phyloP scores from a whole-genome alignment of 768 basidiomycete species.

The Russula olivacea region DNA sequence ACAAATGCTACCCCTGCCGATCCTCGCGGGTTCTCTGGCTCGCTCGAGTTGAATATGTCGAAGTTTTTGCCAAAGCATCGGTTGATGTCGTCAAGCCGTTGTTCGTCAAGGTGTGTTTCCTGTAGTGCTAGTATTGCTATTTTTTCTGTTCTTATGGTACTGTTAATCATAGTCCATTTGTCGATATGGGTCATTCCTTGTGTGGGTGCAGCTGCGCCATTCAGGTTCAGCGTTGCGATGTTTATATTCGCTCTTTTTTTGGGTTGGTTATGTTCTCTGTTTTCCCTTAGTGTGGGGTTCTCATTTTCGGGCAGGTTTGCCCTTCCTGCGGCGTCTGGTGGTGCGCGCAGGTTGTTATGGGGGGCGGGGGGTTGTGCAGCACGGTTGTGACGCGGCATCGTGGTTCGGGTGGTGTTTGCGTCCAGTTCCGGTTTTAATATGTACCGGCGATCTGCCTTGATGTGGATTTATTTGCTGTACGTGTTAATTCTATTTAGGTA shows the following conservation, averaged over 20 bases:
- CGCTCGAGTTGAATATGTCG: neutral
- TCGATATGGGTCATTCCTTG: neutral
- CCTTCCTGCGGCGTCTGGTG: too few relatives aligned
- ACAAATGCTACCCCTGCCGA: neutral
- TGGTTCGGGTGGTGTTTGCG: too few relatives aligned
- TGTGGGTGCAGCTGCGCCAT: neutral
- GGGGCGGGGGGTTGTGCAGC: too few relatives aligned
- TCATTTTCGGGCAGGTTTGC: too few relatives aligned
- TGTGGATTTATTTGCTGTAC: too few relatives aligned
- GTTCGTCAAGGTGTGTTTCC: neutral
- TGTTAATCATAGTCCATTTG: neutral
- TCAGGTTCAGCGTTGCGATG: neutral
- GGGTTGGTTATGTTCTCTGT: too few relatives aligned
- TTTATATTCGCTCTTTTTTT: neutral
- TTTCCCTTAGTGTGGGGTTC: too few relatives aligned
- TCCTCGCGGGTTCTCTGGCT: neutral
- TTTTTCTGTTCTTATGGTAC: neutral
- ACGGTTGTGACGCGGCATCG: too few relatives aligned
- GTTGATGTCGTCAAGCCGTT: neutral
- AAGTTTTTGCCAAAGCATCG: neutral
- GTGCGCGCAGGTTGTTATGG: too few relatives aligned
- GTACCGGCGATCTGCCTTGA: too few relatives aligned
- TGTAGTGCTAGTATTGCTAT: neutral
- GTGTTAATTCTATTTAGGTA: too few relatives aligned
- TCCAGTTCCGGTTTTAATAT: too few relatives aligned